A percentile compares a stretch with the other conserved stretches of the same genome.
Conservation (phyloP, 2,329 filamentous ascomycete species). For the Grosmannia clavigera region DNA sequence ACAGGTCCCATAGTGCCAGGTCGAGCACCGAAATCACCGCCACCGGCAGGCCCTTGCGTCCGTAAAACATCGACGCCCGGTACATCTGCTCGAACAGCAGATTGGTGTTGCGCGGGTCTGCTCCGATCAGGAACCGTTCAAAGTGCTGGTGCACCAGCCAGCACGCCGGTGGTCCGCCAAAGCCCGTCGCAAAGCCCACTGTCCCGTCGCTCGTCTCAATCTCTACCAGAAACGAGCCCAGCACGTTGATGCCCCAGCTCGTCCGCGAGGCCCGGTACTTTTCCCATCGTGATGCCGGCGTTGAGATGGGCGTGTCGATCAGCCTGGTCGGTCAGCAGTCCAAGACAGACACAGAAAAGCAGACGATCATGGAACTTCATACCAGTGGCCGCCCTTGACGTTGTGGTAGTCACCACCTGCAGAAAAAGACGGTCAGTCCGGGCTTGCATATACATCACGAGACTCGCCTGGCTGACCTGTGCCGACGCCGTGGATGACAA, state of each 20-base stretch:
- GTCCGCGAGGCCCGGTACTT: slow-evolving; percentile 79
- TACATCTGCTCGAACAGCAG: slow-evolving; percentile 96
- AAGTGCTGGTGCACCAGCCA: slow-evolving; percentile 94
- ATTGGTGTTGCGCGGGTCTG: slow-evolving; percentile 84
- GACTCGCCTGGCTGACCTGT: slow-evolving; percentile 29
- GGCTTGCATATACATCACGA: not conserved
- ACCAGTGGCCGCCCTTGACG: slow-evolving; percentile 63
- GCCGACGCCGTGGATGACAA: slow-evolving; percentile 52
- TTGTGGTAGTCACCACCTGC: slow-evolving; percentile 82
- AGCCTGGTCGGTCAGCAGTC: slow-evolving; percentile 46
- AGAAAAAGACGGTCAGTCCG: slow-evolving; percentile 4
- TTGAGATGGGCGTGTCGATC: slow-evolving; percentile 84
- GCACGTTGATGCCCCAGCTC: slow-evolving; percentile 89
- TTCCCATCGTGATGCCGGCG: slow-evolving; percentile 82
- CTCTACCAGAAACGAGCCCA: slow-evolving; percentile 85
- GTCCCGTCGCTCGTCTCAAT: slow-evolving; percentile 41
- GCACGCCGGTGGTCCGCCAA: slow-evolving; percentile 64
- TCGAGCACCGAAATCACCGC: slow-evolving; percentile 93
- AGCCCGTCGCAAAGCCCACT: too few relatives aligned
- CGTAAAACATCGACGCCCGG: slow-evolving; percentile 90
- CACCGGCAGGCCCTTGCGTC: slow-evolving; percentile 78
- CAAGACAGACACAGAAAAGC: not conserved
- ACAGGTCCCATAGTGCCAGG: slow-evolving; percentile 80
- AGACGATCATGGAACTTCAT: slow-evolving; percentile 13
- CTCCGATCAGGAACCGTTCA: slow-evolving; percentile 77